Conservation (phyloP, 2,329 filamentous ascomycete genomes). For the Penicillium thymicola region DNA sequence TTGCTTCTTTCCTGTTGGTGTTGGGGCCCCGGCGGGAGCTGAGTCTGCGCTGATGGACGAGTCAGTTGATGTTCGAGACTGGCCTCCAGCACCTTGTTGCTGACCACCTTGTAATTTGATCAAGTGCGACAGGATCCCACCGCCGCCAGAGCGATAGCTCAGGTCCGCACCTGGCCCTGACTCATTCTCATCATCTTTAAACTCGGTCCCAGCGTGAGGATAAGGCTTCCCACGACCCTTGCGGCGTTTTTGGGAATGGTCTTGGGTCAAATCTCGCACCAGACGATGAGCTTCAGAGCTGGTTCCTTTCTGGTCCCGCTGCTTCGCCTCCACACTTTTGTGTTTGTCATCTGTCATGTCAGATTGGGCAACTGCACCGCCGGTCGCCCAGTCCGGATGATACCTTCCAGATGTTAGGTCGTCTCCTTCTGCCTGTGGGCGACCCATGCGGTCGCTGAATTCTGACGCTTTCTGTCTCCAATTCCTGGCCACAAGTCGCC, state of each 20-base stretch:
- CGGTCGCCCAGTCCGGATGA: slow-evolving; percentile 28
- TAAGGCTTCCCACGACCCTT: slow-evolving; percentile 15
- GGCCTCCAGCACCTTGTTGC: neutral
- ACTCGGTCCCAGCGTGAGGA: slow-evolving; percentile 12
- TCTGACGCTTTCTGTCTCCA: slow-evolving; percentile 14
- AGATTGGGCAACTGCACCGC: slow-evolving; percentile 22
- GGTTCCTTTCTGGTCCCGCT: slow-evolving; percentile 21
- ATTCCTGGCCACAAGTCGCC: neutral
- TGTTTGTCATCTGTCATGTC: slow-evolving; percentile 31
- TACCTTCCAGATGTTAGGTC: slow-evolving; percentile 24
- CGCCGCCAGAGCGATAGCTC: slow-evolving; percentile 27
- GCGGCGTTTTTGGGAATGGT: slow-evolving; percentile 22
- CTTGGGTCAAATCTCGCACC: slow-evolving; percentile 32
- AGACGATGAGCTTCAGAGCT: slow-evolving; percentile 33
- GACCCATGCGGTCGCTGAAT: slow-evolving; percentile 23
- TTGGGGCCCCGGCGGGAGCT: slow-evolving; percentile 1
- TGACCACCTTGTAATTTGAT: slow-evolving; percentile 23
- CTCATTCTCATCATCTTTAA: slow-evolving; percentile 8
- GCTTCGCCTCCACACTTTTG: slow-evolving; percentile 30
- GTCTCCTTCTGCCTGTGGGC: slow-evolving; percentile 23
- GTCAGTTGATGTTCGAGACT: slow-evolving; percentile 11
- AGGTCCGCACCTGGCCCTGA: slow-evolving; percentile 12
- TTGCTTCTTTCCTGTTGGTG: slow-evolving; percentile 15
- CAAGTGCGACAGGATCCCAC: slow-evolving; percentile 33
- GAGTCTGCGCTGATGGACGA: slow-evolving; percentile 10